Conservation (phyloP, 2,329 filamentous ascomycete genomes). For the Ophiostoma ulmi region DNA sequence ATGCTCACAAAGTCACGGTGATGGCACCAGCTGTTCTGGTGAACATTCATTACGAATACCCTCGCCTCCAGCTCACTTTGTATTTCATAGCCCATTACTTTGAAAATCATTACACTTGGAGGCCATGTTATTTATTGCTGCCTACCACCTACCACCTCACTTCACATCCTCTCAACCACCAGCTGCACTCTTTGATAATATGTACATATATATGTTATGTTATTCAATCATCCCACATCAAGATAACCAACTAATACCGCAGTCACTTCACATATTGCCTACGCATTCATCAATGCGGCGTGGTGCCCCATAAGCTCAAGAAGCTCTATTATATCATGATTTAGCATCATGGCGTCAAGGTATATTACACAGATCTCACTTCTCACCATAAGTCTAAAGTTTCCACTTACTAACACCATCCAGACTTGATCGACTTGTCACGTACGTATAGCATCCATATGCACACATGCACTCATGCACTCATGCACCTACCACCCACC, state of each 20-base stretch:
- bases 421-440: slow-evolving; percentile 80
- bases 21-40: not conserved
- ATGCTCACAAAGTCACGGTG: not conserved
- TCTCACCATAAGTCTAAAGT: not conserved
- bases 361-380: slow-evolving; percentile 30
- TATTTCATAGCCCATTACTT: not conserved
- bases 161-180: not conserved
- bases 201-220: not conserved
- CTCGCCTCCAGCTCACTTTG: not conserved
- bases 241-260: not conserved
- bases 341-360: slow-evolving; percentile 54
- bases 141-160: not conserved
- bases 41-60: not conserved
- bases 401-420: slow-evolving; percentile 33
- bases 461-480: not conserved
- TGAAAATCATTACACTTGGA: not conserved
- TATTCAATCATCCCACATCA: not conserved
- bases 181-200: not conserved
- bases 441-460: slow-evolving; percentile 54
- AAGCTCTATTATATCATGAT: slow-evolving; percentile 31
- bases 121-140: not conserved
- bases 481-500: not conserved
- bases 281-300: slow-evolving; percentile 15
- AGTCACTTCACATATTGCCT: not conserved
- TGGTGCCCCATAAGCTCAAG: slow-evolving; percentile 23